These are phyloP conservation scores for Noccaea bulbosa DNA, from an alignment of 345 rosid species.

Conservation along the genomic window DNA sequence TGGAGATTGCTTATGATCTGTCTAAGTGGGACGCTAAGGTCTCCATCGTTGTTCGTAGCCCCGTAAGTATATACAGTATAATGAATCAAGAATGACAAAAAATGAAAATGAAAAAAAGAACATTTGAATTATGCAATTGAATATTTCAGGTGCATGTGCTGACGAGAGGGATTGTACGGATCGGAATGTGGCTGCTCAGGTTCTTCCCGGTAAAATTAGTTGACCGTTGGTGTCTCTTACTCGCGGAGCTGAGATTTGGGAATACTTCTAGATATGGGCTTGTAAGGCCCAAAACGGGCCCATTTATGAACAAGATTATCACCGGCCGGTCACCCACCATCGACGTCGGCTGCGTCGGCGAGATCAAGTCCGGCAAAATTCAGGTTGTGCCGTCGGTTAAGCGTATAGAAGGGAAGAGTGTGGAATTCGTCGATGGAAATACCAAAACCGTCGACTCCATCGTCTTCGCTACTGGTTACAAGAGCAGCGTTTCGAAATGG, in stretches of 20 bases:
- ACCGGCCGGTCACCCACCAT: constrained; percentile 58
- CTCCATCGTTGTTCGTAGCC: constrained; percentile 52
- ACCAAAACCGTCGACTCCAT: constrained; percentile 46
- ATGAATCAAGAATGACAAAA: neutral
- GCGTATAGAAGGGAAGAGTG: constrained; percentile 39
- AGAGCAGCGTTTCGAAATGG: constrained; percentile 57
- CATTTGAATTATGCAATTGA: neutral
- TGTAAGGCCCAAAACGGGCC: constrained; percentile 48
- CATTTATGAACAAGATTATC: constrained; percentile 43
- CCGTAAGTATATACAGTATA: constrained; percentile 33
- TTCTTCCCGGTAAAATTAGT: constrained; percentile 39
- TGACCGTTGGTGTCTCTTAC: constrained; percentile 38
- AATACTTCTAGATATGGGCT: constrained; percentile 50
- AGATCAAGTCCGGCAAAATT: constrained; percentile 49
- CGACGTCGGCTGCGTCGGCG: constrained; percentile 53
- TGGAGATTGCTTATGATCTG: constrained; percentile 67
- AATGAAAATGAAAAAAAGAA: neutral
- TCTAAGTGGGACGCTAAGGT: constrained; percentile 45
- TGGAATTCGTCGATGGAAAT: constrained; percentile 44
- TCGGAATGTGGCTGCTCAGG: constrained; percentile 42
- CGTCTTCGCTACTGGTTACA: constrained; percentile 66
- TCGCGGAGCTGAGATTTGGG: constrained; percentile 35
- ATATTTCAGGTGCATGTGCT: constrained; percentile 46
- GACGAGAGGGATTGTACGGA: constrained; percentile 42
- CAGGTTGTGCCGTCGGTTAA: constrained; percentile 47